Conservation (phyloP, 805 yeast species). For the Nakazawaea wickerhamii region DNA sequence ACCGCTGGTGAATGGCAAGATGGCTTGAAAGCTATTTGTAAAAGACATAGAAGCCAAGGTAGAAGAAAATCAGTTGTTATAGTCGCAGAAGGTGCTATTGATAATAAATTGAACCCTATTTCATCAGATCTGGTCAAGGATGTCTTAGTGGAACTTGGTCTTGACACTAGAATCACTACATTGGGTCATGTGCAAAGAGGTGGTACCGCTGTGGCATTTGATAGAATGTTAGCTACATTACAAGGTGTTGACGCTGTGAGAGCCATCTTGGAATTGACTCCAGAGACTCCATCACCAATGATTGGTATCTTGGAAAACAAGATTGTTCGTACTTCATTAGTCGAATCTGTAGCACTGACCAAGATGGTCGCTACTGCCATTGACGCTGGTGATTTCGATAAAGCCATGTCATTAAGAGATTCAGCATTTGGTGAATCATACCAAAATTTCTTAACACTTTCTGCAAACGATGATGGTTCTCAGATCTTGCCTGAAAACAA, state of each 20-base stretch:
- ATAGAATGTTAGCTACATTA: conserved; percentile 83
- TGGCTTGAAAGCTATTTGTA: conserved; percentile 69
- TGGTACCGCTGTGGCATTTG: conserved; percentile 96
- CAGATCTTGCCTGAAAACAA: conserved; percentile 54
- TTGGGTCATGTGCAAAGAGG: conserved; percentile 98
- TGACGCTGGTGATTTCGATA: conserved; percentile 67
- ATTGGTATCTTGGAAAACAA: conserved; percentile 87
- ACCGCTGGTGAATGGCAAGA: conserved; percentile 68
- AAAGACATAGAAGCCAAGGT: conserved; percentile 78
- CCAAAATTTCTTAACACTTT: conserved; percentile 64
- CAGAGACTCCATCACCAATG: conserved; percentile 90
- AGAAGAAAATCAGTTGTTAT: conserved; percentile 93
- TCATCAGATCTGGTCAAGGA: conserved; percentile 76
- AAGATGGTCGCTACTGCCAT: conserved; percentile 90
- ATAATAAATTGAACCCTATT: conserved; percentile 73
- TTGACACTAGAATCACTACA: conserved; percentile 92
- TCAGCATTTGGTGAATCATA: conserved; percentile 81
- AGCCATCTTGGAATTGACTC: conserved; percentile 84
- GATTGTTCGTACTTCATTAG: conserved; percentile 75
- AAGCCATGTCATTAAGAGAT: conserved; percentile 84
- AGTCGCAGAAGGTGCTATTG: conserved; percentile 98
- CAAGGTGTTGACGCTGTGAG: conserved; percentile 98
- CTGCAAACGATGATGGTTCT: conserved; percentile 60
- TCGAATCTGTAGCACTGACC: conserved; percentile 86
- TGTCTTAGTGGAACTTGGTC: conserved; percentile 75